A percentile compares a stretch with the other conserved stretches of the same genome.
Conservation (phyloP, 768 basidiomycete species). For the Lyophyllum semitale region DNA sequence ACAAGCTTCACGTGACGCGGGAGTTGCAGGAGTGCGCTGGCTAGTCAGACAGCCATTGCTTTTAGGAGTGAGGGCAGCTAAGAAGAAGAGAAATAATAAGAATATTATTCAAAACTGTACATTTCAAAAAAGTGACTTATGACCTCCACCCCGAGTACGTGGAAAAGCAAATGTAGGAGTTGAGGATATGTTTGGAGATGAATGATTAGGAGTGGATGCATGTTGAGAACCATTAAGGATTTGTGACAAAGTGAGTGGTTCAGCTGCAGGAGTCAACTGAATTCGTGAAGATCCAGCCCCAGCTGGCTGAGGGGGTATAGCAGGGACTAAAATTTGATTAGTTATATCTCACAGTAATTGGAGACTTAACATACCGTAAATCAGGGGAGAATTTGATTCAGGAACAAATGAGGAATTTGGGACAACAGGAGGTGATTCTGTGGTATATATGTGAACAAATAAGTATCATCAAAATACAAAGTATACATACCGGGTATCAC, state of each 20-base stretch:
- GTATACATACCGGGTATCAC: too few species aligned
- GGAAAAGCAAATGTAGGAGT: background rate
- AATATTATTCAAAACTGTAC: background rate
- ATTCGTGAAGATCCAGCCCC: background rate
- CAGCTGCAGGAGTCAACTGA: background rate
- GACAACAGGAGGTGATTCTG: too few species aligned
- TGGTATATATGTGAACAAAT: too few species aligned
- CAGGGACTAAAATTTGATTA: background rate
- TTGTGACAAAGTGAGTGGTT: background rate
- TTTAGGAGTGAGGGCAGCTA: conserved; percentile 3
- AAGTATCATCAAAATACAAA: too few species aligned
- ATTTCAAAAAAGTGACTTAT: background rate
- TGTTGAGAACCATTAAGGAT: background rate
- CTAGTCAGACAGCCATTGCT: background rate
- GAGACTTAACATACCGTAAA: background rate
- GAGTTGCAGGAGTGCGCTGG: conserved; percentile 3
- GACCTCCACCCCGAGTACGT: background rate
- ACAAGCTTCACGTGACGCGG: background rate
- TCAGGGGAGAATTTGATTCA: background rate
- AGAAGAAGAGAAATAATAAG: background rate
- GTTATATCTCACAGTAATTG: background rate
- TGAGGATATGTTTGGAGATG: background rate
- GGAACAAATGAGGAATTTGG: background rate
- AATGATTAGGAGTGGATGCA: background rate
- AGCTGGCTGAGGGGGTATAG: background rate